phyloP scores from a whole-genome alignment of 2,329 filamentous ascomycete genomes.

The Ophiostoma ulmi region DNA sequence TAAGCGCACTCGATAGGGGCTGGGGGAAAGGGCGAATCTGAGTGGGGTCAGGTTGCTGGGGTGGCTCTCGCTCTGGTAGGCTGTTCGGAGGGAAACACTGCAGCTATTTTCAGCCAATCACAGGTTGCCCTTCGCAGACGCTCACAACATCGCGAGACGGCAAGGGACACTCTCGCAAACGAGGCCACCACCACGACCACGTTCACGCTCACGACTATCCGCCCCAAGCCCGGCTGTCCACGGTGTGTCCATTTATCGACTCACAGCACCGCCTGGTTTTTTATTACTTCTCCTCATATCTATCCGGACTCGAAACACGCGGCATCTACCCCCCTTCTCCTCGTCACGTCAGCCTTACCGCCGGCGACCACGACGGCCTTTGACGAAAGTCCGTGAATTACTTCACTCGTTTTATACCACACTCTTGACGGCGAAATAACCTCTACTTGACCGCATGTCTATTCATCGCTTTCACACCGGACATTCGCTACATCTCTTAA shows the following conservation, averaged over 20 bases:
- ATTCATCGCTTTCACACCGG: neutral
- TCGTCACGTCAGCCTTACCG: conserved; percentile 7
- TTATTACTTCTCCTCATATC: neutral
- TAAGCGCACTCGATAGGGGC: conserved; percentile 11
- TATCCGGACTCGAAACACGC: neutral
- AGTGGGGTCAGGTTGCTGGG: conserved; percentile 29
- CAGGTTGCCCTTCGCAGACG: conserved; percentile 14
- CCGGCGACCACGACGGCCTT: neutral
- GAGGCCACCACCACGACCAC: conserved; percentile 23
- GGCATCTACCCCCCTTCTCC: neutral
- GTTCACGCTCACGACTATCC: conserved; percentile 19
- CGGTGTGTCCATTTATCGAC: neutral
- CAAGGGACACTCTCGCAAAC: conserved; percentile 12
- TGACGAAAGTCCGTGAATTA: neutral
- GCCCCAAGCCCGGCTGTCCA: conserved; percentile 3
- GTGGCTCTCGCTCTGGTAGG: conserved; percentile 39
- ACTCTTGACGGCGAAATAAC: neutral
- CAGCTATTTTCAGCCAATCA: conserved; percentile 36
- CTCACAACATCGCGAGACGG: conserved; percentile 42
- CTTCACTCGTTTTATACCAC: neutral
- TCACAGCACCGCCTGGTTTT: neutral
- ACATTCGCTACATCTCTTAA: neutral
- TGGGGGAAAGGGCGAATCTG: conserved; percentile 16
- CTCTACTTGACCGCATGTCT: neutral
- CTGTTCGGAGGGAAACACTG: conserved; percentile 25